Evolutionary conservation across 2,329 filamentous ascomycete genomes (phyloP), one percentile per base, ranked within the genome.

Genomic region (Phialemoniopsis sp.): DNA sequence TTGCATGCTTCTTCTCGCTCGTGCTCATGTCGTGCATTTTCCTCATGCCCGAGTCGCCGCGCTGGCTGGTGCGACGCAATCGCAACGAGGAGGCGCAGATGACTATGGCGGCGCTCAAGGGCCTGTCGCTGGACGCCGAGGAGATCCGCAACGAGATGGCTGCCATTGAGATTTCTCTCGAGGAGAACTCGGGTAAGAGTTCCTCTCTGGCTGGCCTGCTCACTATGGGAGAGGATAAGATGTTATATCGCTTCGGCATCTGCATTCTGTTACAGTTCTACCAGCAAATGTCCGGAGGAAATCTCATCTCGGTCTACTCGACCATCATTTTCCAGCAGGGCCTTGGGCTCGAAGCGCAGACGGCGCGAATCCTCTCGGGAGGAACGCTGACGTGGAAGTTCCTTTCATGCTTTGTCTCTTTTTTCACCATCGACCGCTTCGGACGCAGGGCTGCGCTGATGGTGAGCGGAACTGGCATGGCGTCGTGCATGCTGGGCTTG

Each of bases 341-440:
- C 38, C 62, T 70, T 3, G 60, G 58, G 15, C 46, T 70, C 38
- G 51, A 52, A 40, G 50, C 51, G 15, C 57, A 66, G 38, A 49
- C 55, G 1, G 60, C 66, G 7, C 57, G 60, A 8, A 53, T 69
- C 30, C 57, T 74, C 4, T 62, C 67, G 6, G 67, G 58, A 3
- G 69, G 67, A 17, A 70, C 71, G 9, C 56, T 78, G 19, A 78
- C 74, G 3, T 79, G 70, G 66, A 76, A 78, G 51, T 75, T 76
- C 48, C 47, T 76, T 10, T 70, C 66, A 21, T 71, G 66, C 14
- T 67, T 72, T 49, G 52, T 73, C 16, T 63, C 68, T 19, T 68
- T 74, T 48, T 63, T 70, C 45, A 63, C 65, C 41, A 71, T 75
- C 44, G 72, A 73, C 49, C 64, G 70, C 5, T 66, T 73, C 34